These are phyloP conservation scores for Salvia hispanica DNA, from an alignment of 257 asterid species.

Conservation along the genomic window DNA sequence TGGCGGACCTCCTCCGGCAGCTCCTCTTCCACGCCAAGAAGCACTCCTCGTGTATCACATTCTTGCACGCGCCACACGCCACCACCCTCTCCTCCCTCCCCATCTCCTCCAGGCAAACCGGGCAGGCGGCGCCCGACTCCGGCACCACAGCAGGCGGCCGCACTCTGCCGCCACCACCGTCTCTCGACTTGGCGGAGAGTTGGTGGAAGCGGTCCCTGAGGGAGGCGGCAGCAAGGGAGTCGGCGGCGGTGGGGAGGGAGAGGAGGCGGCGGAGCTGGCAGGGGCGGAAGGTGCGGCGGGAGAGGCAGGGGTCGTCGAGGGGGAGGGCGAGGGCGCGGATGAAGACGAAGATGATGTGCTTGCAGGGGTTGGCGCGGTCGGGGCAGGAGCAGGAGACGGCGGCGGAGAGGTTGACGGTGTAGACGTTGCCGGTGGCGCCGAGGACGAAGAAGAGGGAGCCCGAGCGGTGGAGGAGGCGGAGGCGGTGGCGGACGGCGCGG, in stretches of 20 bases:
- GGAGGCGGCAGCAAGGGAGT: constrained; percentile 55
- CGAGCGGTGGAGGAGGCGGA: constrained; percentile 86
- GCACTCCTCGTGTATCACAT: constrained; percentile 80
- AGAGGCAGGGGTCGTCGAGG: constrained; percentile 57
- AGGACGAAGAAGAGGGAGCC: constrained; percentile 70
- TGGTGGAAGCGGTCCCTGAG: constrained; percentile 64
- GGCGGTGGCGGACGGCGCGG: constrained; percentile 85
- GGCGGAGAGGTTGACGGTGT: constrained; percentile 73
- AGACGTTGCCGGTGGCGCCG: constrained; percentile 91
- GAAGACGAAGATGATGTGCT: constrained; percentile 78
- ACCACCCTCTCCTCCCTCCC: constrained; percentile 60
- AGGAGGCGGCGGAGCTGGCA: constrained; percentile 77
- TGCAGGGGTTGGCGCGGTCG: constrained; percentile 78
- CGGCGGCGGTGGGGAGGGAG: constrained; percentile 54
- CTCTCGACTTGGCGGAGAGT: constrained; percentile 41
- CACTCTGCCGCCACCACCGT: constrained; percentile 17
- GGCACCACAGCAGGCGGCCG: constrained; percentile 35
- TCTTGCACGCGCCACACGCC: constrained; percentile 73
- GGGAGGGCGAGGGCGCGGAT: constrained; percentile 69
- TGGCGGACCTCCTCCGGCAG: constrained; percentile 65
- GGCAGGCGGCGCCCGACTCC: constrained; percentile 61
- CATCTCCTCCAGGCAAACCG: constrained; percentile 91
- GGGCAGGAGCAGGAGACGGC: constrained; percentile 81
- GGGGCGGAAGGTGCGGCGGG: constrained; percentile 70
- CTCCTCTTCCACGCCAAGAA: constrained; percentile 83